A percentile compares a stretch with the other conserved stretches of the same genome.
phyloP scores from a whole-genome alignment of 2,329 filamentous ascomycete genomes.

The Colletotrichum sp. region DNA sequence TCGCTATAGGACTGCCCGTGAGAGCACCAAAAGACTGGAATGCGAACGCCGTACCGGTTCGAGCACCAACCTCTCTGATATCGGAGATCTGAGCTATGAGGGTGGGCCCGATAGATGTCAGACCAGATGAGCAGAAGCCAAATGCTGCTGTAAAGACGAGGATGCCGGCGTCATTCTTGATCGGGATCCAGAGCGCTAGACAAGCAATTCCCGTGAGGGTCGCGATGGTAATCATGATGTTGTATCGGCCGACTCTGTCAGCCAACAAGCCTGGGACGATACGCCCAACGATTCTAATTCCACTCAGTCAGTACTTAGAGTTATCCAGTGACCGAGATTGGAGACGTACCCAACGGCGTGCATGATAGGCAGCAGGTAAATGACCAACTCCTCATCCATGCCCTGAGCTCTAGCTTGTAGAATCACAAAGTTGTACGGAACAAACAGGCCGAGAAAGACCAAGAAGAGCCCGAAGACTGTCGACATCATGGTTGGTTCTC shows the following conservation, averaged over 20 bases:
- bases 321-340: neutral
- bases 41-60: constrained; percentile 69
- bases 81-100: constrained; percentile 75
- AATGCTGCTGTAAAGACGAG: constrained; percentile 70
- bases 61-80: constrained; percentile 70
- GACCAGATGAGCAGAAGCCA: constrained; percentile 74
- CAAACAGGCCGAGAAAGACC: constrained; percentile 59
- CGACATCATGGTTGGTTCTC: constrained; percentile 49
- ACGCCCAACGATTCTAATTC: constrained; percentile 51
- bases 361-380: constrained; percentile 61
- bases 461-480: constrained; percentile 54
- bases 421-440: constrained; percentile 60
- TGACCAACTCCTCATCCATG: constrained; percentile 43
- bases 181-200: constrained; percentile 54
- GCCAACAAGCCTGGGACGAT: constrained; percentile 55
- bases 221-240: constrained; percentile 56
- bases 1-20: constrained; percentile 71
- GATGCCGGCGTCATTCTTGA: constrained; percentile 57
- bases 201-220: constrained; percentile 50
- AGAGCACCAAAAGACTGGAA: constrained; percentile 68
- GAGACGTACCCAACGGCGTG: constrained; percentile 51
- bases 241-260: constrained; percentile 49
- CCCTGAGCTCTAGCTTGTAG: constrained; percentile 51
- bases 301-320: neutral
- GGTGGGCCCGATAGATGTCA: constrained; percentile 66